phyloP scores from a whole-genome alignment of 164 flowering plant species.

The Stephania japonica region DNA sequence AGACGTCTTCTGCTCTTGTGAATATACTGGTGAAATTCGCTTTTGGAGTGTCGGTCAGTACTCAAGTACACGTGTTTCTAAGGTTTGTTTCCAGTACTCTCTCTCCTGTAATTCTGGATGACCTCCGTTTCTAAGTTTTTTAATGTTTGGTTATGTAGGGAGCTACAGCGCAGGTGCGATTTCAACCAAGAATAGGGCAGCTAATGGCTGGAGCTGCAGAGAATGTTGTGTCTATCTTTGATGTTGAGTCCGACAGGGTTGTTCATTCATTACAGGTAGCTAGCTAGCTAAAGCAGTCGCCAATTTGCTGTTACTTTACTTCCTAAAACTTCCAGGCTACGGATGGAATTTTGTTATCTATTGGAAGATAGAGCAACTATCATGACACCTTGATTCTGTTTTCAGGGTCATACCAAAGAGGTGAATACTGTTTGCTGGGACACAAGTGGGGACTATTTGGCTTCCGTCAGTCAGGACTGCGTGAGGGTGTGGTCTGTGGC shows the following conservation, averaged over 20 bases:
- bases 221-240: conserved; percentile 67
- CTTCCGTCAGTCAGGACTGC: conserved; percentile 70
- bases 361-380: background rate
- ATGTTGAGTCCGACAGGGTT: conserved; percentile 69
- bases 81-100: conserved; percentile 36
- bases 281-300: background rate
- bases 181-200: conserved; percentile 80
- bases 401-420: conserved; percentile 62
- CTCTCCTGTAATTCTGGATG: background rate
- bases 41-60: conserved; percentile 58
- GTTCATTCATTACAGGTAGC: conserved; percentile 58
- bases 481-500: conserved; percentile 73
- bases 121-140: background rate
- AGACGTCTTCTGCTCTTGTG: conserved; percentile 80
- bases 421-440: conserved; percentile 87
- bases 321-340: too few relatives aligned
- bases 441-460: conserved; percentile 66
- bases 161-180: conserved; percentile 72
- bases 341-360: too few relatives aligned
- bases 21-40: conserved; percentile 59
- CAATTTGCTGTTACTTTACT: too few relatives aligned
- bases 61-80: conserved; percentile 46
- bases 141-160: conserved; percentile 38
- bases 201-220: conserved; percentile 80
- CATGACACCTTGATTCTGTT: background rate